Evolutionary conservation across 208 protist genomes (phyloP).

Genomic region (Herpetomonas samuelpessoai): DNA sequence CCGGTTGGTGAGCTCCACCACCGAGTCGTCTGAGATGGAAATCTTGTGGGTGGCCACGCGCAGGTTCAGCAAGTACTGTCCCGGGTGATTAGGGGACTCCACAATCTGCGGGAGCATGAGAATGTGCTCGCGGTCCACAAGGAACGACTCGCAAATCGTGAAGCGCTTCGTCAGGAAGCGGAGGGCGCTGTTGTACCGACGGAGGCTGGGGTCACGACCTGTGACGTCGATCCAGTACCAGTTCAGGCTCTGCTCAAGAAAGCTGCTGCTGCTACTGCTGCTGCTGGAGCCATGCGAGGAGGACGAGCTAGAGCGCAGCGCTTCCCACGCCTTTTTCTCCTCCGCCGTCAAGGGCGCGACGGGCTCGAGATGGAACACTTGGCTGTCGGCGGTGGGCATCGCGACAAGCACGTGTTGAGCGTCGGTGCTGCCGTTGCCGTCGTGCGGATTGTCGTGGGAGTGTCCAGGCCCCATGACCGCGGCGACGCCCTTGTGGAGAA

Average conservation of each 20-base stretch:
- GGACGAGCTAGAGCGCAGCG: conserved; percentile 16
- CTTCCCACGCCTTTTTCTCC: conserved; percentile 24
- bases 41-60: conserved; percentile 79
- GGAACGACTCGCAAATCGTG: conserved; percentile 74
- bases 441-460: neutral
- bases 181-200: conserved; percentile 63
- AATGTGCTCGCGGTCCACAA: conserved; percentile 75
- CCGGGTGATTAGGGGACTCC: conserved; percentile 59
- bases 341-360: conserved; percentile 4
- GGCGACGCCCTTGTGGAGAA: conserved; percentile 47
- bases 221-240: conserved; percentile 89
- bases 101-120: conserved; percentile 76
- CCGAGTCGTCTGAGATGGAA: conserved; percentile 65
- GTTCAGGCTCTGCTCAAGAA: conserved; percentile 82
- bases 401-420: neutral
- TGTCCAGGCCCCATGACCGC: conserved; percentile 3
- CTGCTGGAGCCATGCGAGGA: conserved; percentile 15
- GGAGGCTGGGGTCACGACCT: conserved; percentile 51
- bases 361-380: conserved; percentile 5
- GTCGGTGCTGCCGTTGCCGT: conserved; percentile 10
- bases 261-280: conserved; percentile 29
- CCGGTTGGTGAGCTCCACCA: conserved; percentile 83
- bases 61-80: conserved; percentile 80
- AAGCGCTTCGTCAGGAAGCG: conserved; percentile 62
- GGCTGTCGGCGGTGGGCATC: neutral